These are phyloP conservation scores for Pterocarpus santalinus DNA, from an alignment of 306 rosid genomes.

Conservation along the genomic window DNA sequence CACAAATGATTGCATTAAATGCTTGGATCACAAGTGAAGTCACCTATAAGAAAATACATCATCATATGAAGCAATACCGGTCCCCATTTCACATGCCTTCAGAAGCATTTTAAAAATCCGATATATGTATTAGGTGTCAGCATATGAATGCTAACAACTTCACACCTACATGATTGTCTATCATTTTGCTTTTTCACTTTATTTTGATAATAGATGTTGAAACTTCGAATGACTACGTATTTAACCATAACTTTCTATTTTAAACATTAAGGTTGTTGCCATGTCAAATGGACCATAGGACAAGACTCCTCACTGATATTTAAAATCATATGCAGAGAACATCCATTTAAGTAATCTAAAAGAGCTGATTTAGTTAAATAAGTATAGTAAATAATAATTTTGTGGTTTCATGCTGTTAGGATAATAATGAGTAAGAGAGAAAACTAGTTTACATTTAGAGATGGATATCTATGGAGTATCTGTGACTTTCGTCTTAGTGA, in stretches of 20 bases:
- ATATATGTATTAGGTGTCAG: neutral
- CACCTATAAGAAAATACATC: slow-evolving; percentile 15
- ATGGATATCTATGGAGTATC: slow-evolving; percentile 77
- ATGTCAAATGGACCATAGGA: neutral
- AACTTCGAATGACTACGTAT: neutral
- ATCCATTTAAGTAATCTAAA: neutral
- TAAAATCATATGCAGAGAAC: slow-evolving; percentile 7
- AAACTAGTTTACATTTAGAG: slow-evolving; percentile 63
- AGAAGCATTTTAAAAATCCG: slow-evolving; percentile 22
- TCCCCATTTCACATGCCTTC: neutral
- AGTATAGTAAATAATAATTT: slow-evolving; percentile 16
- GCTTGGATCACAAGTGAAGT: neutral
- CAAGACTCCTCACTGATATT: neutral
- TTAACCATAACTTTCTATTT: neutral
- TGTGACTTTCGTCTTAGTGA: slow-evolving; percentile 88
- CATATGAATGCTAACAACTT: neutral
- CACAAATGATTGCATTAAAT: neutral
- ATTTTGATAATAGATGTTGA: slow-evolving; percentile 9
- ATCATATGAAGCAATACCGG: neutral
- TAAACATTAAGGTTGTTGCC: neutral
- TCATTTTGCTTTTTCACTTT: slow-evolving; percentile 6
- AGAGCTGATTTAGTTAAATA: slow-evolving; percentile 22
- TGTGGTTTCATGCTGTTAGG: neutral
- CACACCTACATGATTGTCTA: neutral
- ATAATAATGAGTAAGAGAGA: neutral